Base-by-base conservation (phyloP, 2,329 filamentous ascomycete species). In the Pseudogymnoascus sp. region DNA sequence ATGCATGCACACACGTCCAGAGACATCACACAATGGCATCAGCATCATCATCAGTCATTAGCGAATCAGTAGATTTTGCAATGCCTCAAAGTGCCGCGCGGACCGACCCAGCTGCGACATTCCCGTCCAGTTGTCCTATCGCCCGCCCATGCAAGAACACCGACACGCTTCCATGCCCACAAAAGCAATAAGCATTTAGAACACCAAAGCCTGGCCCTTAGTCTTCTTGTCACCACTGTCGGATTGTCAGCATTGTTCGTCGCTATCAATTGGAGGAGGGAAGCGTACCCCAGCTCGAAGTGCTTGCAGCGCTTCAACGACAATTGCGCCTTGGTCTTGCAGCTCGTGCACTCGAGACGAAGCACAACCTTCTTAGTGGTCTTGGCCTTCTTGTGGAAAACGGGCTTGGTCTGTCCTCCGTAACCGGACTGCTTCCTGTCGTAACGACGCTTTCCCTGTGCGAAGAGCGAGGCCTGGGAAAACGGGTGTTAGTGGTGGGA, bases 311-410 rank as follows among this genome's bases (percentile, higher is more conserved):
- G 91, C 90, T 99, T 99, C 81, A 99, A 85, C 74, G 95, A 86
- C 77, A 99, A 86, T 85, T 99, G 92, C 81, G 87, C 88, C 89
- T 97, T 97, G 79, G 91, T 88, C 90, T 97, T 97, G 91, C 95
- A 99, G 74, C 82, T 80, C 77, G 91, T 93, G 86, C 95, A 99
- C 82, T 99, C 95, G 81, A 99, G 83, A 84, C 95, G 88, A 81
- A 99, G 84, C 76, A 99, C 96, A 75, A 99, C 90, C 89, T 99
- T 99, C 91, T 99, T 99, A 79, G 95, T 99, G 74, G 95, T 99
- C 90, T 99, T 99, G 73, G 95, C 95, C 86, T 97, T 97, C 89
- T 97, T 99, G 91, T 97, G 95, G 90, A 97, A 99, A 77, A 99
- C 93, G 75, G 96, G 95, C 86, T 99, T 99, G 77, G 95, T 99